A percentile compares a stretch with the other conserved stretches of the same genome.
Conservation (phyloP, 768 basidiomycete genomes). For the Pholiota molesta region DNA sequence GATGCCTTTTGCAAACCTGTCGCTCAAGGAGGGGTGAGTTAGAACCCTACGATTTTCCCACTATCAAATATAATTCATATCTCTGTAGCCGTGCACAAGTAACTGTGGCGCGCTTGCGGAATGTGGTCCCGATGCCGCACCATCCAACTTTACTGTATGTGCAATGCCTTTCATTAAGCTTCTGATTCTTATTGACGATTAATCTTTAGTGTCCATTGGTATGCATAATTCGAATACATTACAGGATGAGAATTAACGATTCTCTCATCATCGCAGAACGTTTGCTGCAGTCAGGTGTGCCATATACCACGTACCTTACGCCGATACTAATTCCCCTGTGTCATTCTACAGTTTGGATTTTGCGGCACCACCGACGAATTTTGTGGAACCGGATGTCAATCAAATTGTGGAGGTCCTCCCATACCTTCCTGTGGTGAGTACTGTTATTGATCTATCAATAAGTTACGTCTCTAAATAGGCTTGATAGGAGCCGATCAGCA, state of each 20-base stretch:
- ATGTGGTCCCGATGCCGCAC: slow-evolving; percentile 18
- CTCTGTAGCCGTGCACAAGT: slow-evolving; percentile 6
- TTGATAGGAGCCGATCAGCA: slow-evolving; percentile 21
- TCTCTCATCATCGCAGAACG: slow-evolving; percentile 4
- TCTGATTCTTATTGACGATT: neutral
- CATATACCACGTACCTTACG: neutral
- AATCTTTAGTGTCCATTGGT: neutral
- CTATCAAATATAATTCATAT: neutral
- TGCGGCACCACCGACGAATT: slow-evolving; percentile 20
- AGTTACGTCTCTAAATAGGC: neutral
- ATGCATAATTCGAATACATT: neutral
- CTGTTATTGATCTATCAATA: neutral
- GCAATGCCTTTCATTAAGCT: neutral
- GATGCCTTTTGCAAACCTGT: slow-evolving; percentile 19
- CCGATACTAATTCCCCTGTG: neutral
- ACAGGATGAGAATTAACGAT: neutral
- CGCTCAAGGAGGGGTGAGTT: slow-evolving; percentile 8
- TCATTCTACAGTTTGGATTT: slow-evolving; percentile 14
- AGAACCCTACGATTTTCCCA: neutral
- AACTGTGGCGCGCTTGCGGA: slow-evolving; percentile 17
- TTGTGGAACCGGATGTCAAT: slow-evolving; percentile 11
- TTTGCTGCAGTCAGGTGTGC: slow-evolving; percentile 20
- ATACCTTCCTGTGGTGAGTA: slow-evolving; percentile 14
- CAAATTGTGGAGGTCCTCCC: slow-evolving; percentile 12
- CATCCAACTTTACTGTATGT: slow-evolving; percentile 12